Conservation (phyloP, 306 rosid species). For the Ormosia emarginata region DNA sequence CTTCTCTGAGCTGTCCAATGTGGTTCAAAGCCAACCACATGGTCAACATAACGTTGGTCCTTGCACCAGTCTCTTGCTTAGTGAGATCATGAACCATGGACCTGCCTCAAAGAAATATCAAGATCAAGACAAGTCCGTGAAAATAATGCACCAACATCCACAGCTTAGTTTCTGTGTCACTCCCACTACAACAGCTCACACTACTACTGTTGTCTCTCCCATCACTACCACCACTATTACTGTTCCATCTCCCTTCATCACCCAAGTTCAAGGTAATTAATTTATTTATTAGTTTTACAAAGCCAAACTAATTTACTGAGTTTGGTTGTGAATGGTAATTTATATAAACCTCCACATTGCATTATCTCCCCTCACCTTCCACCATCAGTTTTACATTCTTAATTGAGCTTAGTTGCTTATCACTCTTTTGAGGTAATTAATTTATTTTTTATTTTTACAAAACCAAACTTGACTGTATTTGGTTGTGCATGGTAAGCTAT, state of each 20-base stretch:
- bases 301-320: neutral
- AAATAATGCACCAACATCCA: slow-evolving; percentile 33
- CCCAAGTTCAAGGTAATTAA: slow-evolving; percentile 56
- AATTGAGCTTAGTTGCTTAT: neutral
- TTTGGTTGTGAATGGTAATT: slow-evolving; percentile 4
- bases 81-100: slow-evolving; percentile 59
- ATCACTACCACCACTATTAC: slow-evolving; percentile 28
- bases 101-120: slow-evolving; percentile 44
- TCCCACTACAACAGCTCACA: slow-evolving; percentile 9
- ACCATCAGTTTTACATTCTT: neutral
- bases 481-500: neutral
- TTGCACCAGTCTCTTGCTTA: slow-evolving; percentile 58
- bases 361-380: neutral
- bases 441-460: neutral
- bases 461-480: neutral
- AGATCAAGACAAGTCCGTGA: slow-evolving; percentile 34
- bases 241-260: slow-evolving; percentile 42
- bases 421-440: slow-evolving; percentile 41
- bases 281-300: neutral
- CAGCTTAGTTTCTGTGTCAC: slow-evolving; percentile 39
- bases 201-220: slow-evolving; percentile 17
- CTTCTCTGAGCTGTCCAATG: slow-evolving; percentile 61
- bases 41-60: slow-evolving; percentile 37
- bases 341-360: neutral
- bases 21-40: slow-evolving; percentile 36